Evolutionary conservation across 352 stramenopile species (phyloP), one percentile per base, ranked within the genome.

Genomic region (Globisporangium nunn): DNA sequence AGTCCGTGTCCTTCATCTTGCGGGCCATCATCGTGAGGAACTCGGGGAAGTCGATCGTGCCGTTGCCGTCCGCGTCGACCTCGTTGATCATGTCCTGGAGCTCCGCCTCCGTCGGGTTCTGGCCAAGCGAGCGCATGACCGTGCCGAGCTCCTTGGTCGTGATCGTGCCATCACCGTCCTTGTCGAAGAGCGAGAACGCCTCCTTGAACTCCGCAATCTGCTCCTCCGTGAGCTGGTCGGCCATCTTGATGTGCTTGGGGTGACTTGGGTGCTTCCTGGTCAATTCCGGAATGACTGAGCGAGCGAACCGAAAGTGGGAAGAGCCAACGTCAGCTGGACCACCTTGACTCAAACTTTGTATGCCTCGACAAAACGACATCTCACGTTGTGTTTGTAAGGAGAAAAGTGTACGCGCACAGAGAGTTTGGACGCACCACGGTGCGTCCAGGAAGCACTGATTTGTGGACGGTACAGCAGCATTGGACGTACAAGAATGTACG

Each of bases 151-250:
- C 96, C 88, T 99, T 99, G 68, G 95, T 98, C 50, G 95, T 98
- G 83, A 99, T 99, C 75, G 95, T 99, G 81, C 96, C 96, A 98
- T 96, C 93, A 58, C 81, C 90, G 75, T 99, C 96, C 91, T 98
- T 98, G 80, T 99, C 96, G 71, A 99, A 99, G 48, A 99, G 89
- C 69, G 94, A 98, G 87, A 99, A 99, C 18, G 97, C 97, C 83
- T 99, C 97, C 93, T 99, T 99, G 89, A 99, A 99, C 90, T 99
- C 97, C 45, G 96, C 96, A 82, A 99, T 99, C 81, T 99, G 96
- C 74, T 95, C 82, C 74, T 93, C 82, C n/a, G 87, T 96, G 49
- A 96, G 67, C 64, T 95, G 85, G 74, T 95, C 85, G 72, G 85
- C 82, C 85, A 94, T 94, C 50, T 37, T 41, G 48, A 44, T 39